phyloP scores from a whole-genome alignment of 768 basidiomycete species.

The Antrodiella citrinella region DNA sequence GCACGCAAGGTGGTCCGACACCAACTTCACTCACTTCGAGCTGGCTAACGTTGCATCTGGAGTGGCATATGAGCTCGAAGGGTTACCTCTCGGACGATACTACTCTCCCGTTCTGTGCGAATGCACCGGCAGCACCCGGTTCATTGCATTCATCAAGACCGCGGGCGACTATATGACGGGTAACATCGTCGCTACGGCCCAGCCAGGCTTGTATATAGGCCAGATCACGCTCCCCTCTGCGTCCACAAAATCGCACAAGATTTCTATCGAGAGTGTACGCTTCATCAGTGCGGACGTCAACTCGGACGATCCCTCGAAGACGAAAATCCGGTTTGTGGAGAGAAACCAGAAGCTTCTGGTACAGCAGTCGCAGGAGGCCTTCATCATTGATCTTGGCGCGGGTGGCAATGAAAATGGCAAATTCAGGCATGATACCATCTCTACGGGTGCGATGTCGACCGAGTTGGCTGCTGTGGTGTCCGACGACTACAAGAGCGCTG shows the following conservation, averaged over 20 bases:
- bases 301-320: conserved; percentile 30
- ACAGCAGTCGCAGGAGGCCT: conserved; percentile 43
- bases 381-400: conserved; percentile 41
- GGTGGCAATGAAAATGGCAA: conserved; percentile 39
- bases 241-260: conserved; percentile 11
- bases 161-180: conserved; percentile 55
- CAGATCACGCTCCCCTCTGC: conserved; percentile 42
- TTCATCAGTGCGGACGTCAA: conserved; percentile 47
- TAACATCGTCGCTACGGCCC: conserved; percentile 54
- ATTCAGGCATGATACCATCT: conserved; percentile 40
- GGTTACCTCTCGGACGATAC: conserved; percentile 59
- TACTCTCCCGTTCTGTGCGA: conserved; percentile 49
- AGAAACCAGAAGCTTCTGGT: conserved; percentile 46
- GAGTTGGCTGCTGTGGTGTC: conserved; percentile 43
- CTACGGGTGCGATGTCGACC: conserved; percentile 46
- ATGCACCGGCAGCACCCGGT: conserved; percentile 32
- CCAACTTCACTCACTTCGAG: conserved; percentile 55
- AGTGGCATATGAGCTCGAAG: conserved; percentile 39
- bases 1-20: conserved; percentile 64
- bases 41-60: conserved; percentile 43
- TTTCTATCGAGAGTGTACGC: conserved; percentile 39
- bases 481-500: conserved; percentile 5
- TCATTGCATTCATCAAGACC: conserved; percentile 57
- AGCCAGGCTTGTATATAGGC: conserved; percentile 56
- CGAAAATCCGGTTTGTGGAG: conserved; percentile 48